Evolutionary conservation across 116 monocot genomes (phyloP), one percentile per base, ranked within the genome.

Genomic region (Dioscorea cayenensis): DNA sequence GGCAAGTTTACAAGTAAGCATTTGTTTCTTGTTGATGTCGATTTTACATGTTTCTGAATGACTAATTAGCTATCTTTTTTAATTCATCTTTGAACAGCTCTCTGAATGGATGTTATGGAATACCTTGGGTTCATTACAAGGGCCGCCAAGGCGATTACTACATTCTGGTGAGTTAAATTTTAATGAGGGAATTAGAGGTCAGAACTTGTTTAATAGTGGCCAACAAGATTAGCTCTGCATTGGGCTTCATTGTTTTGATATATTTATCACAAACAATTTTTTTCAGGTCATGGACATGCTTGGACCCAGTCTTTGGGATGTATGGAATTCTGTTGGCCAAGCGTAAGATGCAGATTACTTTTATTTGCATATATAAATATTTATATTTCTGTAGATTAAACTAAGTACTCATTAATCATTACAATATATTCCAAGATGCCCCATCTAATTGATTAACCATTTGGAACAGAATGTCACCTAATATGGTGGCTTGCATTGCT

Each of bases 241-340:
- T 18, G n/a, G 55, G 17, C 19, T 55, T 55, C 19, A 3, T 11
- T 55, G 55, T 55, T 55, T 55, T 55, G 43, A 43, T 43, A 43
- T 55, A 16, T 16, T 55, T 28, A 27, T 19, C 49, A 19, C 19
- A 32, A 71, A 49, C 65, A 36, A 35, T 60, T 43, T 70, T 1
- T 70, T 76, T 76, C 76, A 99, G 99, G 93, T 94, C 36, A 99
- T 99, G 99, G 99, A 99, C 82, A 94, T 99, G 81, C 94, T 99
- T 81, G 94, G 99, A 35, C 94, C 99, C 73, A 99, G 99, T 78
- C 84, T 99, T 21, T 99, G 99, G 99, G 99, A 99, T 77, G 89
- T 93, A 14, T 99, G 99, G 99, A 99, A 99, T 67, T 87, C 89
- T 52, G 81, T 91, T 36, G 87, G 89, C 23, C 95, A 95, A 87